These are phyloP conservation scores for Hapsidospora chrysogenum DNA, from an alignment of 495 filamentous ascomycete genomes.

Conservation along the genomic window DNA sequence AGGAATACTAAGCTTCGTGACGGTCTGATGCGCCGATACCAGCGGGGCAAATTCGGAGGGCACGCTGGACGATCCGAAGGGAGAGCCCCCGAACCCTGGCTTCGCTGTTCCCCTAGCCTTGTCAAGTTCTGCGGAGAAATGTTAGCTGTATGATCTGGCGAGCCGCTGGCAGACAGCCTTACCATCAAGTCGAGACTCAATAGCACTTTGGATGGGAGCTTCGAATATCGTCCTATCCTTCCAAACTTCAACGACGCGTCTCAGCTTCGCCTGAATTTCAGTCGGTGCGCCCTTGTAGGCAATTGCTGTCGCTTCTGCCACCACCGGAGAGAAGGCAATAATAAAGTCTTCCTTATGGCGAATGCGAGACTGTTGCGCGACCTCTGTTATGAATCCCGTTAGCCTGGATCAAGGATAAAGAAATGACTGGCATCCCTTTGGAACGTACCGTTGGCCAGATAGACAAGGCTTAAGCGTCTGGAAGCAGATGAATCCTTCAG, in stretches of 20 bases:
- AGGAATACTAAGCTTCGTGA: slow-evolving; percentile 50
- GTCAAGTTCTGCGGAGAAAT: slow-evolving; percentile 50
- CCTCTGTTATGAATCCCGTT: slow-evolving; percentile 63
- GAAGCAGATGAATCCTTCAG: slow-evolving; percentile 67
- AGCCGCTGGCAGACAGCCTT: slow-evolving; percentile 6
- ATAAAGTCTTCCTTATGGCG: slow-evolving; percentile 84
- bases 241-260: slow-evolving; percentile 89
- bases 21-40: slow-evolving; percentile 48
- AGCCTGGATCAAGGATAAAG: not conserved
- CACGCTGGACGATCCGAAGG: slow-evolving; percentile 43
- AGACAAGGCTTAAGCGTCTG: slow-evolving; percentile 82
- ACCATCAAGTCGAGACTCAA: slow-evolving; percentile 71
- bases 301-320: slow-evolving; percentile 65
- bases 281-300: slow-evolving; percentile 76
- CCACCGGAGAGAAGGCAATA: slow-evolving; percentile 73
- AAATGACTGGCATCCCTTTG: not conserved
- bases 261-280: slow-evolving; percentile 75
- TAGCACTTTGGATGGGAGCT: slow-evolving; percentile 49
- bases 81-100: slow-evolving; percentile 44
- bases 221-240: slow-evolving; percentile 78
- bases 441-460: slow-evolving; percentile 76
- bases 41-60: slow-evolving; percentile 67
- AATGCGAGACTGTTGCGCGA: slow-evolving; percentile 85
- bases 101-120: slow-evolving; percentile 54
- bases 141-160: not conserved